These are phyloP conservation scores for Marvania coccoides DNA, from an alignment of 139 green algal genomes.

Conservation along the genomic window DNA sequence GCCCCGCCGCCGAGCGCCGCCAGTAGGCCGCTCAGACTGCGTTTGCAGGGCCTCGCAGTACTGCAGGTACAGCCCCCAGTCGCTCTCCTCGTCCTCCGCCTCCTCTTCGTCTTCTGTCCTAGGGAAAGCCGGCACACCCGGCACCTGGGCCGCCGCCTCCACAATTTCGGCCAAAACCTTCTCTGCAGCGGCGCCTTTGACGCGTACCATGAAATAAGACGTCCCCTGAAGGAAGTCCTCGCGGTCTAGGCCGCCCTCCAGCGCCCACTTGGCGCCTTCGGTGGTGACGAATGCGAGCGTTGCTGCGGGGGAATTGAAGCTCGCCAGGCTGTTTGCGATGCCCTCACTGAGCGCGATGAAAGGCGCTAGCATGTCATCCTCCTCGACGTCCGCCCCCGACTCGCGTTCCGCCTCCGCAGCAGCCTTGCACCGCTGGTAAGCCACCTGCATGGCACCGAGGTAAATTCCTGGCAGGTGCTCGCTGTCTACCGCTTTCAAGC, in stretches of 20 bases:
- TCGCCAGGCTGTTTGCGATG: constrained; percentile 8
- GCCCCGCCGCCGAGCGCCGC: background rate
- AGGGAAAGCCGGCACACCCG: background rate
- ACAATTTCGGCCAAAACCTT: background rate
- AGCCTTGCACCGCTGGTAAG: background rate
- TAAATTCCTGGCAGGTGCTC: constrained; percentile 22
- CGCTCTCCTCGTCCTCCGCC: background rate
- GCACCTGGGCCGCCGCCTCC: background rate
- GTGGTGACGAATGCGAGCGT: constrained; percentile 9
- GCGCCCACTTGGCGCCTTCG: constrained; percentile 11
- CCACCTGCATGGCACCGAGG: constrained; percentile 19
- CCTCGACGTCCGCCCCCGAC: background rate
- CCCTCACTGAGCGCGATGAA: constrained; percentile 17
- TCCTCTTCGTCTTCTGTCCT: background rate
- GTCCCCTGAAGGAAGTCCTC: constrained; percentile 33
- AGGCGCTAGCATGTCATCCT: background rate
- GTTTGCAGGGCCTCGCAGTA: constrained; percentile 3
- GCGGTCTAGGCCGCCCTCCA: background rate
- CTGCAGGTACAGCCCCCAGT: constrained; percentile 20
- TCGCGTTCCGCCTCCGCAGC: background rate
- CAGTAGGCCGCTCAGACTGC: background rate
- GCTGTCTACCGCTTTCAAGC: constrained; percentile 22
- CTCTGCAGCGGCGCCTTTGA: constrained; percentile 3
- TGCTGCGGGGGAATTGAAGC: constrained; percentile 15
- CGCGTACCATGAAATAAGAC: constrained; percentile 14